phyloP scores from a whole-genome alignment of 2,329 filamentous ascomycete genomes.

The Botryotinia convoluta region DNA sequence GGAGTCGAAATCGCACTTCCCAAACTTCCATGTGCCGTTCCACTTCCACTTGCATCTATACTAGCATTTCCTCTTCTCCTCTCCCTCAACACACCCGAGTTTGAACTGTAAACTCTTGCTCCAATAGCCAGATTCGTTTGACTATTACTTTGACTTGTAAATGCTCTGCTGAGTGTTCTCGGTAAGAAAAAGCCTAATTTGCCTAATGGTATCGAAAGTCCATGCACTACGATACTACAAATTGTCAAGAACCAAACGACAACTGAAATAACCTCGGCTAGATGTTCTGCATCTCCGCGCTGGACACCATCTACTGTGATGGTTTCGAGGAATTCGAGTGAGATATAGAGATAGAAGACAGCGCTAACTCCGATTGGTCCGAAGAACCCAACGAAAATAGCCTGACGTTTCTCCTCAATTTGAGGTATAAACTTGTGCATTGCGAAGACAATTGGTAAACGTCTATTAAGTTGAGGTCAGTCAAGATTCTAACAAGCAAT shows the following conservation, averaged over 20 bases:
- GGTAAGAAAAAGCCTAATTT: conserved; percentile 62
- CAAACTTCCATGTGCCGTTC: neutral
- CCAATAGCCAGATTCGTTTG: conserved; percentile 9
- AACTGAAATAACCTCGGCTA: conserved; percentile 65
- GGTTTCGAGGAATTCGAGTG: conserved; percentile 66
- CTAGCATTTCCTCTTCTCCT: neutral
- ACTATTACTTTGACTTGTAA: conserved; percentile 30
- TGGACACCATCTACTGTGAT: conserved; percentile 58
- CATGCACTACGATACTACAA: conserved; percentile 82
- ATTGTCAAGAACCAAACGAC: conserved; percentile 85
- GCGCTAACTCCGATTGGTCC: conserved; percentile 89
- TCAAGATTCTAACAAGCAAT: conserved; percentile 7
- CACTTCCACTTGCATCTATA: neutral
- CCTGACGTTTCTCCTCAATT: conserved; percentile 71
- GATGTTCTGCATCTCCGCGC: conserved; percentile 61
- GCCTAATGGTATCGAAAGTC: conserved; percentile 74
- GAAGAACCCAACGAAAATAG: conserved; percentile 87
- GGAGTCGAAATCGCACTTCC: neutral
- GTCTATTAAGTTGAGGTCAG: conserved; percentile 35
- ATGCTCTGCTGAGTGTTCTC: conserved; percentile 53
- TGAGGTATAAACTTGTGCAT: conserved; percentile 76
- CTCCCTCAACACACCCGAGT: neutral
- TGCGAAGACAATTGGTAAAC: conserved; percentile 72
- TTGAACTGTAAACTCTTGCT: neutral
- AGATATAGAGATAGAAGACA: conserved; percentile 85